Conservation (phyloP, 78 protist species). For the Dictyostelium citrinum region DNA sequence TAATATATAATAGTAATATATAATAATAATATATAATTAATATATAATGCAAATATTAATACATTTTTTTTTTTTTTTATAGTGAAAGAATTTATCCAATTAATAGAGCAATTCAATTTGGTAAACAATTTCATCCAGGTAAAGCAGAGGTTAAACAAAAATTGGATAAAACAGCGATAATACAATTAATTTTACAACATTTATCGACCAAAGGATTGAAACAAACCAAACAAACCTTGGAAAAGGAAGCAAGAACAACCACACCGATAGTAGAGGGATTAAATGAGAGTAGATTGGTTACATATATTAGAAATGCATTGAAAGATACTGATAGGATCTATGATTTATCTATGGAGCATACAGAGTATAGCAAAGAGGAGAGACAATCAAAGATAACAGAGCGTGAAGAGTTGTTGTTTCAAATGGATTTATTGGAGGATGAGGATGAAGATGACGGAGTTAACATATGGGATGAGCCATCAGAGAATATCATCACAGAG, state of each 20-base stretch:
- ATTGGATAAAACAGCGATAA: slow-evolving; percentile 25
- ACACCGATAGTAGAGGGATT: slow-evolving; percentile 63
- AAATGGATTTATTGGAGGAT: slow-evolving; percentile 69
- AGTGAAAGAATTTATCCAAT: slow-evolving; percentile 68
- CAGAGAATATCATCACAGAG: slow-evolving; percentile 57
- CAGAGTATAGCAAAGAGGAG: slow-evolving; percentile 22
- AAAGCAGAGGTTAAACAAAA: slow-evolving; percentile 67
- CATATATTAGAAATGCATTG: slow-evolving; percentile 48
- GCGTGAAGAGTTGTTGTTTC: slow-evolving; percentile 62
- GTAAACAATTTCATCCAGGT: slow-evolving; percentile 74
- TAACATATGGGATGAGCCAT: slow-evolving; percentile 78
- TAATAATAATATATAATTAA: no score
- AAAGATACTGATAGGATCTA: slow-evolving; percentile 73
- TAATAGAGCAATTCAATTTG: slow-evolving; percentile 63
- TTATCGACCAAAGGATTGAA: slow-evolving; percentile 67
- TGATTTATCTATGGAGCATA: slow-evolving; percentile 79
- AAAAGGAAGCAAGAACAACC: slow-evolving; percentile 40
- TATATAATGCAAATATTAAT: neutral
- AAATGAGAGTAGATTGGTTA: slow-evolving; percentile 51
- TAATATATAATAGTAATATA: no score
- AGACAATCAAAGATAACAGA: slow-evolving; percentile 37
- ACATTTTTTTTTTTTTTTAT: neutral
- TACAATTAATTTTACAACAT: slow-evolving; percentile 78
- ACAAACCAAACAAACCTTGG: slow-evolving; percentile 41
- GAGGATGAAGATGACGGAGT: slow-evolving; percentile 74